Percentiles rank a stretch among this genome's conserved stretches.
Conservation (phyloP, 352 stramenopile species). For the Phytophthora hibernalis region DNA sequence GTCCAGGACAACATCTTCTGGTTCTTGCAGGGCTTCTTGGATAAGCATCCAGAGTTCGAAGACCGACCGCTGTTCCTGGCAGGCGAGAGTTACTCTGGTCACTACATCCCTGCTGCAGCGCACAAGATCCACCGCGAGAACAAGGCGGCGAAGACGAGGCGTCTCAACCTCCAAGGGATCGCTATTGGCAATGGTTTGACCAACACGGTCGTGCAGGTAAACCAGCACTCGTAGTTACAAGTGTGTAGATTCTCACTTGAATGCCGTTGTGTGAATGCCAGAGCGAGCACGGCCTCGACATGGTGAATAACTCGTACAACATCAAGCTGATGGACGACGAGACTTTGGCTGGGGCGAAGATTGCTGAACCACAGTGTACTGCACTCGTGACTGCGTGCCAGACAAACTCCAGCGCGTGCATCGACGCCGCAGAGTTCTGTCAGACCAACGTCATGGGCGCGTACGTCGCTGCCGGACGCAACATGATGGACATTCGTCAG, state of each 20-base stretch:
- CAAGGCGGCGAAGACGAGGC: constrained; percentile 22
- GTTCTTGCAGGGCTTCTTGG: constrained; percentile 58
- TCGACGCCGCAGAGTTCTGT: constrained; percentile 35
- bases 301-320: constrained; percentile 68
- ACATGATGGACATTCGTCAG: constrained; percentile 67
- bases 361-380: constrained; percentile 40
- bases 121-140: constrained; percentile 59
- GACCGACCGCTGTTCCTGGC: constrained; percentile 53
- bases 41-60: constrained; percentile 59
- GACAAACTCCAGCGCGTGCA: constrained; percentile 30
- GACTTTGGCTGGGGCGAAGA: constrained; percentile 32
- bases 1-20: constrained; percentile 60
- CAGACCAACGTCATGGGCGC: constrained; percentile 30
- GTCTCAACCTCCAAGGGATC: constrained; percentile 60
- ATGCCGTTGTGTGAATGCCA: constrained; percentile 9
- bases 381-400: constrained; percentile 36
- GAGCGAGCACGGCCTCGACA: constrained; percentile 50
- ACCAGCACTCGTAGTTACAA: neutral
- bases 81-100: constrained; percentile 64
- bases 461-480: constrained; percentile 35
- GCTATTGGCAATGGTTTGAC: constrained; percentile 65
- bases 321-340: constrained; percentile 51
- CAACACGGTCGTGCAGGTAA: constrained; percentile 50
- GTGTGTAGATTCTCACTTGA: neutral
- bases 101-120: constrained; percentile 59